phyloP scores from a whole-genome alignment of 306 rosid genomes.

The Begonia loranthoides region DNA sequence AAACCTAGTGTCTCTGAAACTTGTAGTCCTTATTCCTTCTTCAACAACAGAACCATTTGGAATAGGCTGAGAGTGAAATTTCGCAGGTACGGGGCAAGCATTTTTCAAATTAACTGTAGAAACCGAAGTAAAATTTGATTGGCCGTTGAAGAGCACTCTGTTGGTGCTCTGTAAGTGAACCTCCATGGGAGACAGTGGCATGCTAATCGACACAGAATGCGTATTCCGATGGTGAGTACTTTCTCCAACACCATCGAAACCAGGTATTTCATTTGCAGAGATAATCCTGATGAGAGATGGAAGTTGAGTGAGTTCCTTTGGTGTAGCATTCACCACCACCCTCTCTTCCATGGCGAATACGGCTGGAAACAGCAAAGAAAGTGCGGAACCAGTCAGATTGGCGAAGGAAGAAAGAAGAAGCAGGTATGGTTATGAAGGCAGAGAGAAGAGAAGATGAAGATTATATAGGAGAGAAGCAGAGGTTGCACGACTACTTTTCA shows the following conservation, averaged over 20 bases:
- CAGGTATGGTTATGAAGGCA: too few relatives aligned
- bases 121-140: too few relatives aligned
- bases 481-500: too few relatives aligned
- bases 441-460: too few relatives aligned
- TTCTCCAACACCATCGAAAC: conserved; percentile 30
- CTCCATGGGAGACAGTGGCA: conserved; percentile 46
- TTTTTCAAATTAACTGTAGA: conserved; percentile 4
- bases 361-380: too few relatives aligned
- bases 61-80: conserved; percentile 65
- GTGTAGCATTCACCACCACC: too few relatives aligned
- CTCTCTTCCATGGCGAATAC: too few relatives aligned
- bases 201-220: conserved; percentile 55
- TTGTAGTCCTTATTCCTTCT: conserved; percentile 6
- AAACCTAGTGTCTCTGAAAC: conserved; percentile 41
- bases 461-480: too few relatives aligned
- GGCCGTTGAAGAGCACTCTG: conserved; percentile 18
- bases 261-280: conserved; percentile 33
- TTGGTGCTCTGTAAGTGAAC: conserved; percentile 15
- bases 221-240: conserved; percentile 31
- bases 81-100: conserved; percentile 6
- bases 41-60: conserved; percentile 15
- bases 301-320: conserved; percentile 14
- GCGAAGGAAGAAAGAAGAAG: too few relatives aligned
- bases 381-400: too few relatives aligned
- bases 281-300: conserved; percentile 47